Evolutionary conservation across 2,329 filamentous ascomycete species (phyloP).

Genomic region (Hypoxylon sp.): DNA sequence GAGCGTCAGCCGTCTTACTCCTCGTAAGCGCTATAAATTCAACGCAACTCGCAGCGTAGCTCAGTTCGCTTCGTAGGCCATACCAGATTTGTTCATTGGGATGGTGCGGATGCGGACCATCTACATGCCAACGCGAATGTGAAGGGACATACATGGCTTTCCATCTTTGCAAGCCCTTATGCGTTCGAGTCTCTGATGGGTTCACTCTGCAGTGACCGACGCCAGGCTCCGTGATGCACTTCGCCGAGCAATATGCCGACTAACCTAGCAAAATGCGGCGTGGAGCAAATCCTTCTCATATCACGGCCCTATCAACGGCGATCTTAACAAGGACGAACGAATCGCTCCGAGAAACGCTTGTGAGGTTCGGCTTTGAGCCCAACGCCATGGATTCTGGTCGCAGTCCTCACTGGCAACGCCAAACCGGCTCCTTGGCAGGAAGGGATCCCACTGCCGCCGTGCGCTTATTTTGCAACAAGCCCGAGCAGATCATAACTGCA

Average conservation of each 20-base stretch:
- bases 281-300: no score
- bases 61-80: no score
- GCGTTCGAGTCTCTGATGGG: background rate
- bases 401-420: background rate
- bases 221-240: background rate
- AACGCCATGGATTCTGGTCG: background rate
- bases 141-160: constrained; percentile 9
- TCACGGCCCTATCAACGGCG: no score
- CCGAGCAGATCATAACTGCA: no score
- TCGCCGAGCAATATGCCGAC: background rate
- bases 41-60: no score
- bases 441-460: no score
- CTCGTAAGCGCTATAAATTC: no score
- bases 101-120: background rate
- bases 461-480: background rate
- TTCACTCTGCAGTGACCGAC: background rate
- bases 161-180: constrained; percentile 13
- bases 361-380: background rate
- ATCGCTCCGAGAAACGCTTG: background rate
- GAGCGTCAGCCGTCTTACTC: no score
- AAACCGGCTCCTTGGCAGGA: background rate
- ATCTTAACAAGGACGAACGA: background rate
- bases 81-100: no score
- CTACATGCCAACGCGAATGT: background rate
- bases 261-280: background rate